phyloP scores from a whole-genome alignment of 176 grass and related monocot species.

The Ensete glaucum region DNA sequence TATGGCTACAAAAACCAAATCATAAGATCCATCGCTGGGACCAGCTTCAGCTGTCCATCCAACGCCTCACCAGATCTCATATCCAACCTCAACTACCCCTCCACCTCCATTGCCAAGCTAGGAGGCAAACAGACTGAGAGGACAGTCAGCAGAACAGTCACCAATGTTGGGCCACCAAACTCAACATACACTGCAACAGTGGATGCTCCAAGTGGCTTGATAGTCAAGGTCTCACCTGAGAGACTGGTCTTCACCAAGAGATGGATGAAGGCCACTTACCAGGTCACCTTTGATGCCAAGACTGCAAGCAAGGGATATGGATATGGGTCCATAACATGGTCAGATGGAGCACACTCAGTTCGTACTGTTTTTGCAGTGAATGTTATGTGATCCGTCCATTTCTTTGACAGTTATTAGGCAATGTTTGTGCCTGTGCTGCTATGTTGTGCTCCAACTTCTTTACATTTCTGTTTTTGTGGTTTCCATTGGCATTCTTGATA shows the following conservation, averaged over 20 bases:
- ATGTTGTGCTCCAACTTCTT: not conserved
- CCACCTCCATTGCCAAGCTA: conserved; percentile 69
- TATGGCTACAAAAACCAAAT: conserved; percentile 77
- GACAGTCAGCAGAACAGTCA: conserved; percentile 47
- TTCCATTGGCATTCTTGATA: no score
- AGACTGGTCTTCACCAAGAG: conserved; percentile 48
- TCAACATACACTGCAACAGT: conserved; percentile 47
- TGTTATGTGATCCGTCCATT: conserved; percentile 34
- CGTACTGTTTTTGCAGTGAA: conserved; percentile 71
- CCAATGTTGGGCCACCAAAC: conserved; percentile 70
- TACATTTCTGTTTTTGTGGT: not conserved
- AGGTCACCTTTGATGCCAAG: conserved; percentile 48
- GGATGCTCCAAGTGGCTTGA: conserved; percentile 38
- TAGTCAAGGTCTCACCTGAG: conserved; percentile 52
- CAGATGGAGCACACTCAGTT: conserved; percentile 72
- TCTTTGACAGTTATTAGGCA: not conserved
- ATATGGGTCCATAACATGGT: conserved; percentile 70
- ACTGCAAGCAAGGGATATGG: conserved; percentile 42
- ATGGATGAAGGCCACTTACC: conserved; percentile 59
- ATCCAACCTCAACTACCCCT: conserved; percentile 76
- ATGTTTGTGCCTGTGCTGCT: not conserved
- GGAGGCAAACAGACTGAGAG: conserved; percentile 19
- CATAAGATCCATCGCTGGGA: conserved; percentile 54
- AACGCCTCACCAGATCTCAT: conserved; percentile 58
- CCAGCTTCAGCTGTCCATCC: conserved; percentile 36